These are phyloP conservation scores for Nitzschia sp. DNA, from an alignment of 108 stramenopile species.

Conservation along the genomic window DNA sequence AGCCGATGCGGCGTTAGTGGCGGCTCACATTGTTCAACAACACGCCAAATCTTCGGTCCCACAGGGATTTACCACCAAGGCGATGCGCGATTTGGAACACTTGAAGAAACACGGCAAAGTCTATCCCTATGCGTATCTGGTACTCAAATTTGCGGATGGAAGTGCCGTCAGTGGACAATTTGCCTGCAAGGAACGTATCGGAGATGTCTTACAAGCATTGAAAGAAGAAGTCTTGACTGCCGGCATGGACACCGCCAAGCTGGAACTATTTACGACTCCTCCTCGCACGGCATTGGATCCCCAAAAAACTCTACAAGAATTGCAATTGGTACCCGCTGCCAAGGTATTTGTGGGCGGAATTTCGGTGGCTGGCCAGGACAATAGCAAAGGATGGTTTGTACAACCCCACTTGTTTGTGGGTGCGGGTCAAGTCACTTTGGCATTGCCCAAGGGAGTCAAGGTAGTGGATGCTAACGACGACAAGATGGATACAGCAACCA, in stretches of 20 bases:
- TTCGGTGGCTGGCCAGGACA: neutral
- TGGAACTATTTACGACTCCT: conserved; percentile 83
- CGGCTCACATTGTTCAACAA: conserved; percentile 47
- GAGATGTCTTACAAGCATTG: conserved; percentile 40
- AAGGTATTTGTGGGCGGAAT: conserved; percentile 54
- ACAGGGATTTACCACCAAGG: conserved; percentile 81
- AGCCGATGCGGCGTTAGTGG: neutral
- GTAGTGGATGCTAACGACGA: conserved; percentile 15
- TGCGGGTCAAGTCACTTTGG: too few relatives aligned
- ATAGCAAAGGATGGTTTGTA: conserved; percentile 23
- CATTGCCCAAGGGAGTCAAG: conserved; percentile 27
- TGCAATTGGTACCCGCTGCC: conserved; percentile 80
- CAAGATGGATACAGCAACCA: neutral
- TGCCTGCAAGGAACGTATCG: conserved; percentile 52
- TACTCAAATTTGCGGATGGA: conserved; percentile 71
- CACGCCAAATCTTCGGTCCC: conserved; percentile 54
- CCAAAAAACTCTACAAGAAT: conserved; percentile 53
- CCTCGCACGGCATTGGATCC: conserved; percentile 58
- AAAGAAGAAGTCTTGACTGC: conserved; percentile 23
- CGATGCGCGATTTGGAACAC: conserved; percentile 81
- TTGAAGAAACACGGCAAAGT: conserved; percentile 79
- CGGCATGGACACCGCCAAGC: neutral
- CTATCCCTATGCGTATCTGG: conserved; percentile 68
- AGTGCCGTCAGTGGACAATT: conserved; percentile 63
- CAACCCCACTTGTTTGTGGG: conserved; percentile 22